These are phyloP conservation scores for Eucalyptus melliodora DNA, from an alignment of 345 rosid species.

Conservation along the genomic window DNA sequence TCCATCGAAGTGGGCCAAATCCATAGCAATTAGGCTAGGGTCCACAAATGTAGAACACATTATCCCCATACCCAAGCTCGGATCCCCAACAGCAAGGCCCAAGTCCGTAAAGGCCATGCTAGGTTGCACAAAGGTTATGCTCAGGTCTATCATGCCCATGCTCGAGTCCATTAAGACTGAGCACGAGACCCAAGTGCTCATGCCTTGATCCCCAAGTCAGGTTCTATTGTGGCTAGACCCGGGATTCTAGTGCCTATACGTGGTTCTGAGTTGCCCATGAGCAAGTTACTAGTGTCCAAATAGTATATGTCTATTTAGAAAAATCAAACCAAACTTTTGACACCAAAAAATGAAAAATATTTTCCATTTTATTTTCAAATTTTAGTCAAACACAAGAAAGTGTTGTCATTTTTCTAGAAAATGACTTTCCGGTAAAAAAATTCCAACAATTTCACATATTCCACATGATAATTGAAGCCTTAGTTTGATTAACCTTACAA, in stretches of 20 bases:
- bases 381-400: not conserved
- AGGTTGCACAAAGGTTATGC: not conserved
- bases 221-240: accelerated
- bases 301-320: not conserved
- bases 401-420: too few species aligned
- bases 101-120: not conserved
- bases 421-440: too few species aligned
- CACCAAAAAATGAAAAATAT: too few species aligned
- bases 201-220: not conserved
- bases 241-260: not conserved
- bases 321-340: too few species aligned
- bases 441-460: not conserved
- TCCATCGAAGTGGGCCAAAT: not conserved
- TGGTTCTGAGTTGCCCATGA: accelerated
- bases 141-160: too few species aligned
- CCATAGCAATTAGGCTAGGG: not conserved
- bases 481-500: not conserved
- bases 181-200: not conserved
- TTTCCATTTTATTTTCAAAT: too few species aligned
- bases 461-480: not conserved
- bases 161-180: not conserved
- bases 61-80: not conserved
- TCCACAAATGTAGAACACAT: too few species aligned
- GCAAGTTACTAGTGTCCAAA: not conserved
- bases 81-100: not conserved